Conservation (phyloP, 2,329 filamentous ascomycete genomes). For the Exophiala phaeomuriformis region DNA sequence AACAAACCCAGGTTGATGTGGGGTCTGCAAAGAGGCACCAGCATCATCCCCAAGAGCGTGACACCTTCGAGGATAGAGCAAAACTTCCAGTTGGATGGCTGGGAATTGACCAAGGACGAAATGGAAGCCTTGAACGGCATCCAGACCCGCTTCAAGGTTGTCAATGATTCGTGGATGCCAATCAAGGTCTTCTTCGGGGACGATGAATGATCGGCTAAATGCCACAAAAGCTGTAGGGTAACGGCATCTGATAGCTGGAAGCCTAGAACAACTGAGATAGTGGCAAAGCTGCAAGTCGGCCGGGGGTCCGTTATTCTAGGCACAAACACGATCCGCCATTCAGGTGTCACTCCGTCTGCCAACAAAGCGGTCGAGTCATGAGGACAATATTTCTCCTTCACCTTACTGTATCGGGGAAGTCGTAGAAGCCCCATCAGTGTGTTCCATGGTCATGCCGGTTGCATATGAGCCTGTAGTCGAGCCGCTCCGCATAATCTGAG, state of each 20-base stretch:
- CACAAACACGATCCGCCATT: too few species aligned
- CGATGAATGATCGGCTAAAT: slow-evolving; percentile 12
- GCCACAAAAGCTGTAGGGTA: too few species aligned
- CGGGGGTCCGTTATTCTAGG: too few species aligned
- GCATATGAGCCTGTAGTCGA: slow-evolving; percentile 7
- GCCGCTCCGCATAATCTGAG: slow-evolving; percentile 20
- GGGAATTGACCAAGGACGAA: slow-evolving; percentile 65
- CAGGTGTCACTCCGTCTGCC: not conserved
- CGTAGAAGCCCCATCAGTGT: not conserved
- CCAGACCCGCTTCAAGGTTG: slow-evolving; percentile 70
- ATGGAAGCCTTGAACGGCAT: slow-evolving; percentile 59
- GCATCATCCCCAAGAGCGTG: slow-evolving; percentile 79
- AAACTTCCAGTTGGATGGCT: slow-evolving; percentile 70
- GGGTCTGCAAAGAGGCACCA: slow-evolving; percentile 73
- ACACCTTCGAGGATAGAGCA: slow-evolving; percentile 63
- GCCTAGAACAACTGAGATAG: too few species aligned
- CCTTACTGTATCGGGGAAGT: not conserved
- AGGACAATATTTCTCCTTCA: not conserved
- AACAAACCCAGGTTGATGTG: slow-evolving; percentile 51
- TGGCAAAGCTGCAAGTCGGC: too few species aligned
- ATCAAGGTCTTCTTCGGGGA: slow-evolving; percentile 65
- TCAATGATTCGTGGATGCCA: slow-evolving; percentile 63
- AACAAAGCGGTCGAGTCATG: not conserved
- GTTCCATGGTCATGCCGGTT: slow-evolving; percentile 1
- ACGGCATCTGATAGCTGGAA: too few species aligned